Evolutionary conservation across 257 asterid species (phyloP).

Genomic region (Prunella vulgaris): DNA sequence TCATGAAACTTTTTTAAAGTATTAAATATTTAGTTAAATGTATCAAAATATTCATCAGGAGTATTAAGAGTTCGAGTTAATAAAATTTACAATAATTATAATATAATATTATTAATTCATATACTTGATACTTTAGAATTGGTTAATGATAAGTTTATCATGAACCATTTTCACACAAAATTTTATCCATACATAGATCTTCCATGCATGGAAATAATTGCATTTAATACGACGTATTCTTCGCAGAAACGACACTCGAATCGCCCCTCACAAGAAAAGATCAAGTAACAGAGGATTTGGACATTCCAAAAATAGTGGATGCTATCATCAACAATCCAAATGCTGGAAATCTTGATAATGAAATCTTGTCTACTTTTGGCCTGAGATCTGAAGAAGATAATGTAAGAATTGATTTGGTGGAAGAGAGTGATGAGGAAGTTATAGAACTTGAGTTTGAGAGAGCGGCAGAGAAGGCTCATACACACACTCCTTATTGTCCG

Average conservation of each 20-base stretch:
- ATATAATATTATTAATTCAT: too few species aligned
- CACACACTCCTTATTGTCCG: slow-evolving; percentile 58
- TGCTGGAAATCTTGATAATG: neutral
- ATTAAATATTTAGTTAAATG: too few species aligned
- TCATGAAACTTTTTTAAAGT: too few species aligned
- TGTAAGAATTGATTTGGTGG: slow-evolving; percentile 17
- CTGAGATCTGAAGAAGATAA: neutral
- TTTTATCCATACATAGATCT: neutral
- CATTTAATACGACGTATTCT: neutral
- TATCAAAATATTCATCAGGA: too few species aligned
- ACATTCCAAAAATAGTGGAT: slow-evolving; percentile 27
- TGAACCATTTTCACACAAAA: too few species aligned
- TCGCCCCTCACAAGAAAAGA: slow-evolving; percentile 1
- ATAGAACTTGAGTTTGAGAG: slow-evolving; percentile 58
- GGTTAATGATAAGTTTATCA: too few species aligned
- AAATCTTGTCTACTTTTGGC: neutral
- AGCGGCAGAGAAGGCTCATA: slow-evolving; percentile 44
- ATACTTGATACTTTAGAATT: too few species aligned
- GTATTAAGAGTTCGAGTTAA: too few species aligned
- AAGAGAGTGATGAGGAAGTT: slow-evolving; percentile 44
- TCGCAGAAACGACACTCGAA: slow-evolving; percentile 2
- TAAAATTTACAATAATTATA: too few species aligned
- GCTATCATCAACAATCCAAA: slow-evolving; percentile 20
- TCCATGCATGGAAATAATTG: neutral
- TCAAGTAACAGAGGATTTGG: slow-evolving; percentile 19